phyloP scores from a whole-genome alignment of 2,329 filamentous ascomycete species.

The Claviceps sp. region DNA sequence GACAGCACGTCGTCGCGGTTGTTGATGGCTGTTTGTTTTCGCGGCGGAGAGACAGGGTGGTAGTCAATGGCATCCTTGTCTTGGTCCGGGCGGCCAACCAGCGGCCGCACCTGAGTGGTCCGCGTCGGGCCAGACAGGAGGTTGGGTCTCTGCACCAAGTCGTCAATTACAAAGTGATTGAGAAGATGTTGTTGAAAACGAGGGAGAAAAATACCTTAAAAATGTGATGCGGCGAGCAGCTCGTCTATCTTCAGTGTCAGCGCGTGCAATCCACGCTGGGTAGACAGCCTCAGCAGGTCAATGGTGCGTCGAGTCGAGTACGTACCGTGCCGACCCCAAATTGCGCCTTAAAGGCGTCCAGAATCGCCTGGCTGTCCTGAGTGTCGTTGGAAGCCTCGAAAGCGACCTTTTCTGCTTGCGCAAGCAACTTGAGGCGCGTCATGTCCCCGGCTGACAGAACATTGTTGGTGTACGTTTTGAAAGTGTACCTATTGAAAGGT shows the following conservation, averaged over 20 bases:
- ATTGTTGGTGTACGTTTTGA: conserved; percentile 6
- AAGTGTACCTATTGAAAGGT: too few species aligned
- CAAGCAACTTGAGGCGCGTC: conserved; percentile 15
- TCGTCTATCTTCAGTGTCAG: conserved; percentile 3
- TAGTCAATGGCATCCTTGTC: conserved; percentile 3
- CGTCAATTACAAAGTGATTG: background rate
- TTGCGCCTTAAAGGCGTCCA: conserved; percentile 23
- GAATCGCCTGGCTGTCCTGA: conserved; percentile 31
- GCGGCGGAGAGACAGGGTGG: background rate
- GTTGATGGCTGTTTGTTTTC: conserved; percentile 4
- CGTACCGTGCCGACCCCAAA: conserved; percentile 27
- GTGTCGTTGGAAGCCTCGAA: conserved; percentile 22
- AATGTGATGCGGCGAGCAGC: background rate
- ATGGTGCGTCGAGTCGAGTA: conserved; percentile 8
- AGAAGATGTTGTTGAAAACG: background rate
- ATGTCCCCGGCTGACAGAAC: conserved; percentile 12
- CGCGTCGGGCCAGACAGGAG: background rate
- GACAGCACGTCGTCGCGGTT: conserved; percentile 2
- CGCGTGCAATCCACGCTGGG: background rate
- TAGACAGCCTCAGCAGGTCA: too few species aligned
- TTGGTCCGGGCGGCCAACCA: background rate
- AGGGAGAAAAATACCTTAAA: background rate
- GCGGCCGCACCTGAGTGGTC: conserved; percentile 1
- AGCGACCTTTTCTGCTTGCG: conserved; percentile 13
- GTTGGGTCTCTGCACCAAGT: background rate